Conservation (phyloP, 1,139 yeast genomes). For the Sugiyamaella japonica region DNA sequence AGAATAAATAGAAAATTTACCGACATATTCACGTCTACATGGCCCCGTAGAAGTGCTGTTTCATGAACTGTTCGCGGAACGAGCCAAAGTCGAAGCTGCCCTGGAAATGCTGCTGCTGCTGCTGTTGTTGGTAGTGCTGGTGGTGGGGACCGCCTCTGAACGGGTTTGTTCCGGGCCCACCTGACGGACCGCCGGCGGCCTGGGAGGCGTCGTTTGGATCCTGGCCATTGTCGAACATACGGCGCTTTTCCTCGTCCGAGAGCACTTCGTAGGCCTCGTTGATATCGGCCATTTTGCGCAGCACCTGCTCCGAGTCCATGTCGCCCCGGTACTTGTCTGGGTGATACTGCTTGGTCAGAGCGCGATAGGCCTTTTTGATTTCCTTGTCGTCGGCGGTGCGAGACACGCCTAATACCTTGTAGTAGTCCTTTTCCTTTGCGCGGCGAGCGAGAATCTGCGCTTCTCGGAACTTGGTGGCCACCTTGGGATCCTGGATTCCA, state of each 20-base stretch:
- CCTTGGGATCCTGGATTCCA: slow-evolving; percentile 48
- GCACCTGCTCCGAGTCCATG: slow-evolving; percentile 67
- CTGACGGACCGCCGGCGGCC: slow-evolving; percentile 22
- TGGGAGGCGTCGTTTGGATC: slow-evolving; percentile 55
- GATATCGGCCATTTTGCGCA: slow-evolving; percentile 84
- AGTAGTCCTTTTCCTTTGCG: slow-evolving; percentile 68
- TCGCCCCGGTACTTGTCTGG: slow-evolving; percentile 87
- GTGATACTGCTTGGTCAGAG: slow-evolving; percentile 76
- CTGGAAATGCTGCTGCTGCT: slow-evolving; percentile 21
- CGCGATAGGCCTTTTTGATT: slow-evolving; percentile 78
- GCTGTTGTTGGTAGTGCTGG: neutral
- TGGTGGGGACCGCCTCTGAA: slow-evolving; percentile 9
- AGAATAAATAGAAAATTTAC: neutral
- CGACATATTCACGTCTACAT: neutral
- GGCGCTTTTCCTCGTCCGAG: slow-evolving; percentile 62
- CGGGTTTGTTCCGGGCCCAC: slow-evolving; percentile 21
- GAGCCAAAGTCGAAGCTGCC: slow-evolving; percentile 31
- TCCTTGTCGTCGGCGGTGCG: slow-evolving; percentile 69
- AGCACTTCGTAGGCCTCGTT: slow-evolving; percentile 91
- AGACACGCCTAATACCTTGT: slow-evolving; percentile 70
- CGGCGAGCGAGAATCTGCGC: slow-evolving; percentile 54
- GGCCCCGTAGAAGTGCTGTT: slow-evolving; percentile 14
- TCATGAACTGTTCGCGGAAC: slow-evolving; percentile 25
- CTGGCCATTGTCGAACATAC: slow-evolving; percentile 64
- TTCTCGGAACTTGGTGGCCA: slow-evolving; percentile 53